Evolutionary conservation across 2,329 filamentous ascomycete species (phyloP).

Genomic region (Pseudonectria buxi): DNA sequence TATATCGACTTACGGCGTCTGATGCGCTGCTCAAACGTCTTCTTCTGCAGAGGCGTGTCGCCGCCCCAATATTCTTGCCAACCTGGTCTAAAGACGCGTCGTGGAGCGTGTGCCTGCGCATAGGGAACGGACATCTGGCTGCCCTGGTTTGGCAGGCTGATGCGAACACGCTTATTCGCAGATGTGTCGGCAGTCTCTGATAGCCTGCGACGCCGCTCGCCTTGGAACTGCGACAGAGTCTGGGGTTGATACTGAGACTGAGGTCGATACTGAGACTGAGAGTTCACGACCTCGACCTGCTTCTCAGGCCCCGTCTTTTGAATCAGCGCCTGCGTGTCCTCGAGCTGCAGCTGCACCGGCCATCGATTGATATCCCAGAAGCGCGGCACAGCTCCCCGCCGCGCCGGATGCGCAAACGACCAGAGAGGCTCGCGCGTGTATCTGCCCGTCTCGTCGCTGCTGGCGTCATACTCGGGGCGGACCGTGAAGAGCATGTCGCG

Average conservation of each 20-base stretch:
- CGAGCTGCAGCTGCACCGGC: constrained; percentile 36
- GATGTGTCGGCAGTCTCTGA: neutral
- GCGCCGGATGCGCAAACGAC: constrained; percentile 24
- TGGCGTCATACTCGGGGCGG: constrained; percentile 18
- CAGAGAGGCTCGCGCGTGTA: constrained; percentile 25
- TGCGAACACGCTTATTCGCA: too few relatives aligned
- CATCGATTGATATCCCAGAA: constrained; percentile 44
- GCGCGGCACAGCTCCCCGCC: constrained; percentile 9
- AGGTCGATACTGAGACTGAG: neutral
- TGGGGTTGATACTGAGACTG: neutral
- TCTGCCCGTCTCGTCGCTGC: constrained; percentile 7
- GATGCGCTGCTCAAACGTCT: constrained; percentile 15
- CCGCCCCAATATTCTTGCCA: constrained; percentile 22
- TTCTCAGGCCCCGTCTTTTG: constrained; percentile 4
- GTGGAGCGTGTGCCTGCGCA: constrained; percentile 8
- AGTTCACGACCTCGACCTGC: neutral
- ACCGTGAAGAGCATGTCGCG: constrained; percentile 35
- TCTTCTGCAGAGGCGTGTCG: constrained; percentile 24
- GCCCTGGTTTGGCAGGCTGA: too few relatives aligned
- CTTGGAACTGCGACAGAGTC: neutral
- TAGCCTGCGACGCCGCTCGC: neutral
- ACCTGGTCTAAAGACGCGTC: constrained; percentile 18
- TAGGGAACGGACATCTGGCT: constrained; percentile 4
- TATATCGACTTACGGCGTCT: constrained; percentile 13
- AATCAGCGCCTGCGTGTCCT: constrained; percentile 24